Evolutionary conservation across 768 basidiomycete genomes (phyloP).

Genomic region (Russula dissimulans): DNA sequence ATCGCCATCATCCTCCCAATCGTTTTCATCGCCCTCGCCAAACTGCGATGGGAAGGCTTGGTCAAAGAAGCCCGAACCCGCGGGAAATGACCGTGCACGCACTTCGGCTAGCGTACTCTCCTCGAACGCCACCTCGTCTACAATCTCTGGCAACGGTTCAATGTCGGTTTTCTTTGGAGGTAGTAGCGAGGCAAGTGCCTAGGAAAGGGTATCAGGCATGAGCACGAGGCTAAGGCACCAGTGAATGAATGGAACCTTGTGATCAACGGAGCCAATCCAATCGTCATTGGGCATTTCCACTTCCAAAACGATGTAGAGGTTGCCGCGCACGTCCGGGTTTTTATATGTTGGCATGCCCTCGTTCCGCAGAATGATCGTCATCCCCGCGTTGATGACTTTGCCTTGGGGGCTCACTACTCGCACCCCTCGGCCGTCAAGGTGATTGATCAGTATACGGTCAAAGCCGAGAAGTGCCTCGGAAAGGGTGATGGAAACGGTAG

Average conservation of each 20-base stretch:
- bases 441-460: conserved; percentile 79
- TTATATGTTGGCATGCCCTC: conserved; percentile 88
- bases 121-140: conserved; percentile 65
- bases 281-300: conserved; percentile 81
- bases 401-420: conserved; percentile 64
- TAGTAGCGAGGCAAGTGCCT: conserved; percentile 56
- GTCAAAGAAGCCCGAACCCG: conserved; percentile 71
- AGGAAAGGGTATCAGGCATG: background rate
- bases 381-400: conserved; percentile 65
- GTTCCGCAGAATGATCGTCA: conserved; percentile 63
- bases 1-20: conserved; percentile 64
- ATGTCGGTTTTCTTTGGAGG: conserved; percentile 72
- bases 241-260: conserved; percentile 33
- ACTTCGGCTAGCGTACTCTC: conserved; percentile 75
- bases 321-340: conserved; percentile 57
- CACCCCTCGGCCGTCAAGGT: conserved; percentile 90
- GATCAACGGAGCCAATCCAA: conserved; percentile 65
- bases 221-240: conserved; percentile 2
- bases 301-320: conserved; percentile 72
- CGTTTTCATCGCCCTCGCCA: conserved; percentile 54
- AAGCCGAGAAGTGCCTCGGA: conserved; percentile 96
- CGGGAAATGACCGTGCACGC: conserved; percentile 70
- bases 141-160: conserved; percentile 59
- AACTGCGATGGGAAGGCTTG: conserved; percentile 60
- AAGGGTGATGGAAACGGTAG: conserved; percentile 75